A percentile compares a stretch with the other conserved stretches of the same genome.
phyloP scores from a whole-genome alignment of 306 rosid species.

The Oemleria cerasiformis region DNA sequence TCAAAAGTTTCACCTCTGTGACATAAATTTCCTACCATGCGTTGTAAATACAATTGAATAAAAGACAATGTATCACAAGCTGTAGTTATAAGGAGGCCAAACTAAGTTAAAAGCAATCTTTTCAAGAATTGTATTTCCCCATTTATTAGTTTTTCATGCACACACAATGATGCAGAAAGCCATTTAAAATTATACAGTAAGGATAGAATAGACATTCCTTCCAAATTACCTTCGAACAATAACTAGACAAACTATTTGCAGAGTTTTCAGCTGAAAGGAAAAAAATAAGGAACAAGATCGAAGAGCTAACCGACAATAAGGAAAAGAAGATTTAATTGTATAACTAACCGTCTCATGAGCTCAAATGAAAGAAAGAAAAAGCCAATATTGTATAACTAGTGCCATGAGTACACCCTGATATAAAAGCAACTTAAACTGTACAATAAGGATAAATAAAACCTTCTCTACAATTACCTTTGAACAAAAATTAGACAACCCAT shows the following conservation, averaged over 20 bases:
- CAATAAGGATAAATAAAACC: constrained; percentile 43
- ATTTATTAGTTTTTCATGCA: constrained; percentile 50
- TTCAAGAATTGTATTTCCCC: constrained; percentile 54
- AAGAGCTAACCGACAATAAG: constrained; percentile 49
- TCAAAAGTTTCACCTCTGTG: neutral
- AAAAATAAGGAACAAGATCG: constrained; percentile 33
- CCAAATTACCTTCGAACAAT: constrained; percentile 68
- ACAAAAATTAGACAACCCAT: constrained; percentile 57
- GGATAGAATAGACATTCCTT: constrained; percentile 40
- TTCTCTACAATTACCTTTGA: constrained; percentile 69
- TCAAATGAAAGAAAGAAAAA: constrained; percentile 43
- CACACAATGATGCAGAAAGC: constrained; percentile 37
- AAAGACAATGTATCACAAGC: neutral
- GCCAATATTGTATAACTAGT: constrained; percentile 29
- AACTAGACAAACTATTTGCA: constrained; percentile 50
- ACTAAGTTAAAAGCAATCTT: constrained; percentile 11
- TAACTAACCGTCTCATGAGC: constrained; percentile 55
- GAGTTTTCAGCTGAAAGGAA: constrained; percentile 54
- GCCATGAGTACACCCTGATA: constrained; percentile 8
- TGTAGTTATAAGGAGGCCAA: neutral
- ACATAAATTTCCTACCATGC: neutral
- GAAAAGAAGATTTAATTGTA: constrained; percentile 45
- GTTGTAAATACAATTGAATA: neutral
- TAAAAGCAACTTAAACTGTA: constrained; percentile 55
- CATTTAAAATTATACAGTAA: constrained; percentile 60